phyloP scores from a whole-genome alignment of 306 rosid genomes.

The Prunus armeniaca region DNA sequence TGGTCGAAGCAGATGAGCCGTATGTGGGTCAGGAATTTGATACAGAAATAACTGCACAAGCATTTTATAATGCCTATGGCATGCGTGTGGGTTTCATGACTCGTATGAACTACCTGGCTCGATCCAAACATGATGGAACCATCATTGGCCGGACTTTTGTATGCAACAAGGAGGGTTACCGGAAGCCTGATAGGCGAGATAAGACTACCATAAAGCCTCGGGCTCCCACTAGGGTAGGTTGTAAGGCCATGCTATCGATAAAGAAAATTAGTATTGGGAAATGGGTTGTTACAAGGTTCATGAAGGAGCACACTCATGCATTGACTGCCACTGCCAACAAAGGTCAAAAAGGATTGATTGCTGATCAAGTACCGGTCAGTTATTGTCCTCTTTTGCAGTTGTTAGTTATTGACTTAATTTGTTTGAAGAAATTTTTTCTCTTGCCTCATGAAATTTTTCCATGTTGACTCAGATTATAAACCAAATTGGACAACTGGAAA shows the following conservation, averaged over 20 bases:
- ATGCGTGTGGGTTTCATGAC: constrained; percentile 30
- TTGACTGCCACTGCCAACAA: constrained; percentile 15
- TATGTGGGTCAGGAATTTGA: constrained; percentile 39
- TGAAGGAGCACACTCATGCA: constrained; percentile 38
- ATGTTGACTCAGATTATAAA: background rate
- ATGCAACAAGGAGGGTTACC: constrained; percentile 47
- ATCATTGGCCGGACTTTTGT: constrained; percentile 30
- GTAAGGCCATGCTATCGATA: constrained; percentile 34
- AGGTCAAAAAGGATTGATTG: background rate
- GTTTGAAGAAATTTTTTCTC: constrained; percentile 1
- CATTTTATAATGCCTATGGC: constrained; percentile 34
- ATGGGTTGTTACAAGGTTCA: constrained; percentile 32
- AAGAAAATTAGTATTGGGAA: constrained; percentile 26
- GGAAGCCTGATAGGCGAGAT: constrained; percentile 28
- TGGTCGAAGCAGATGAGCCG: constrained; percentile 22
- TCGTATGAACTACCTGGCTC: constrained; percentile 31
- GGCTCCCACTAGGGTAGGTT: constrained; percentile 34
- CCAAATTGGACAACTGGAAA: too few relatives aligned
- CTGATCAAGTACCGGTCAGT: constrained; percentile 28
- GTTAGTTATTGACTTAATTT: background rate
- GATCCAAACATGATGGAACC: constrained; percentile 34
- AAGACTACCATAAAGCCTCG: constrained; percentile 27
- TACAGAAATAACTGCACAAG: constrained; percentile 26
- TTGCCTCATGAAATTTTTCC: background rate
- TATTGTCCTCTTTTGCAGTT: background rate